Evolutionary conservation across 306 rosid species (phyloP).

Genomic region (Vigna unguiculata): DNA sequence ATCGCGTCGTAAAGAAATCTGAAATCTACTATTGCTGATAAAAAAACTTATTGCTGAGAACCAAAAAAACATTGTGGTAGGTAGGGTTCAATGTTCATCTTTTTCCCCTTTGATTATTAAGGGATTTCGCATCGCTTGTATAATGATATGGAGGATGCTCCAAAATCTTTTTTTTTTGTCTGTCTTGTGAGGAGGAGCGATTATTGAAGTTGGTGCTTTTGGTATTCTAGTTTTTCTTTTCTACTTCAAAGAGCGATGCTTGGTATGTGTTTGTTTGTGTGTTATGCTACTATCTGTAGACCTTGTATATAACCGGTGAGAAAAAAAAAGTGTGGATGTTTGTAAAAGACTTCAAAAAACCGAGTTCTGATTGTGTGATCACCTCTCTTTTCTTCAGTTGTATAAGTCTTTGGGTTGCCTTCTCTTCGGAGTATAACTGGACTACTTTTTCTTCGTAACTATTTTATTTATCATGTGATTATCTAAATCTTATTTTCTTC

Average conservation of each 20-base stretch:
- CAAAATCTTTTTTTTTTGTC: background rate
- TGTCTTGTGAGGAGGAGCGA: constrained; percentile 2
- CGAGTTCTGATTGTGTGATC: background rate
- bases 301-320: background rate
- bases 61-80: background rate
- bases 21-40: constrained; percentile 4
- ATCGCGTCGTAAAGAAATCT: constrained; percentile 6
- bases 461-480: constrained; percentile 10
- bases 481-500: constrained; percentile 10
- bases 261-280: background rate
- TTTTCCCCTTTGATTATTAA: background rate
- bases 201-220: constrained; percentile 23
- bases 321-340: background rate
- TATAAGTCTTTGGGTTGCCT: background rate
- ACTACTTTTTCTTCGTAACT: background rate
- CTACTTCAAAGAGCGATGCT: background rate
- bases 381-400: background rate
- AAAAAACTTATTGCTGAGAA: constrained; percentile 1
- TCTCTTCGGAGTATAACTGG: background rate
- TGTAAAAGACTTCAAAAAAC: constrained; percentile 1
- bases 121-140: constrained; percentile 17
- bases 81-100: constrained; percentile 3
- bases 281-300: background rate
- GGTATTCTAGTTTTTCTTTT: constrained; percentile 5
- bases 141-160: constrained; percentile 23